Conservation (phyloP, 257 asterid genomes). For the Forsythia suspensa region DNA sequence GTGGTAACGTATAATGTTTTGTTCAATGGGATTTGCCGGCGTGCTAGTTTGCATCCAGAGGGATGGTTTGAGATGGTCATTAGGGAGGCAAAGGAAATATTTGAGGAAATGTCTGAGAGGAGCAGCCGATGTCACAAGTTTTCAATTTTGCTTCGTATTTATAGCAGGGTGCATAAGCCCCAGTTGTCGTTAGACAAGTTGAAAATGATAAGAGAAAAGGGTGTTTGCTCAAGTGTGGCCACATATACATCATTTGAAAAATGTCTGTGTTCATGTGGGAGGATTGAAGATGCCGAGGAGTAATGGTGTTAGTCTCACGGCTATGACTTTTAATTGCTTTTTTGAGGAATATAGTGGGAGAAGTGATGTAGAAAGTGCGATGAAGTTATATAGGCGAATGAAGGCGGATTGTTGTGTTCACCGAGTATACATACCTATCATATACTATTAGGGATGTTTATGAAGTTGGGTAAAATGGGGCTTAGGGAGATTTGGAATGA, state of each 20-base stretch:
- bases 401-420: constrained; percentile 45
- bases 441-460: constrained; percentile 65
- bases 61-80: constrained; percentile 69
- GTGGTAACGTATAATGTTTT: constrained; percentile 76
- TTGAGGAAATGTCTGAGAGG: constrained; percentile 72
- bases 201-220: constrained; percentile 62
- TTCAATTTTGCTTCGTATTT: constrained; percentile 75
- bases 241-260: constrained; percentile 76
- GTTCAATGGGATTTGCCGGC: constrained; percentile 83
- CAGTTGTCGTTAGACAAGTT: constrained; percentile 71
- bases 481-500: constrained; percentile 81
- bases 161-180: constrained; percentile 85
- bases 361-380: constrained; percentile 68
- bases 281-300: constrained; percentile 68
- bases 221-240: constrained; percentile 62
- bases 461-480: constrained; percentile 52
- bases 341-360: constrained; percentile 77
- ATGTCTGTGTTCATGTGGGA: constrained; percentile 81
- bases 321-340: constrained; percentile 75
- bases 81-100: constrained; percentile 66
- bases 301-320: constrained; percentile 61
- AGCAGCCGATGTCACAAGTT: constrained; percentile 80
- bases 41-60: constrained; percentile 75
- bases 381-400: constrained; percentile 69
- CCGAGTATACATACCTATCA: constrained; percentile 69